phyloP scores from a whole-genome alignment of 495 filamentous ascomycete species.

The Parathielavia hyrcaniae region DNA sequence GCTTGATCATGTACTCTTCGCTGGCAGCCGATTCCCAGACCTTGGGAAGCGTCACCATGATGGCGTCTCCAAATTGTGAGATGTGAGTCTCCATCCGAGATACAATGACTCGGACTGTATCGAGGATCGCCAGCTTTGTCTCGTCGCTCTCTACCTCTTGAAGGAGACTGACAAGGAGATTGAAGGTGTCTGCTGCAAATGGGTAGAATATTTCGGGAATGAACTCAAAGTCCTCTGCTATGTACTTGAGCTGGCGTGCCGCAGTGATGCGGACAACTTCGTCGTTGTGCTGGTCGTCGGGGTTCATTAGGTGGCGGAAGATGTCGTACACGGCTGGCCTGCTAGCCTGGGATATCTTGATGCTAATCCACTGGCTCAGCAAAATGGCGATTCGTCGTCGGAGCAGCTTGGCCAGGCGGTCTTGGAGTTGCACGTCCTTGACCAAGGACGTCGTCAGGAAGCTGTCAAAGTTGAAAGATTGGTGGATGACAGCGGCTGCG shows the following conservation, averaged over 20 bases:
- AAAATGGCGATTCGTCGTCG: constrained; percentile 81
- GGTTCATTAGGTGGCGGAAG: constrained; percentile 79
- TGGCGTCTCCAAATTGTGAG: constrained; percentile 66
- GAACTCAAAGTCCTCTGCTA: constrained; percentile 84
- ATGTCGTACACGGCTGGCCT: constrained; percentile 76
- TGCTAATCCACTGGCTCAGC: constrained; percentile 79
- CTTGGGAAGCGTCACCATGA: constrained; percentile 71
- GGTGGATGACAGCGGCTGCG: constrained; percentile 65
- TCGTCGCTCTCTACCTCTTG: constrained; percentile 77
- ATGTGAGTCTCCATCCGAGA: constrained; percentile 71
- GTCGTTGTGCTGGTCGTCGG: constrained; percentile 73
- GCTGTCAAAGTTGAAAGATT: constrained; percentile 67
- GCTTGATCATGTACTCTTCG: constrained; percentile 79
- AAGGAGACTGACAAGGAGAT: constrained; percentile 64
- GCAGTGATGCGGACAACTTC: constrained; percentile 87
- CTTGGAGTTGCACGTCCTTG: constrained; percentile 68
- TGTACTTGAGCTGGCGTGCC: constrained; percentile 69
- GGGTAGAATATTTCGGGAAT: constrained; percentile 60
- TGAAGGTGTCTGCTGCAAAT: constrained; percentile 63
- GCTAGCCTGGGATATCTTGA: constrained; percentile 59
- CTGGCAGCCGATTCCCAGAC: constrained; percentile 78
- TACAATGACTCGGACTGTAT: constrained; percentile 75
- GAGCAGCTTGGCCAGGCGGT: constrained; percentile 76
- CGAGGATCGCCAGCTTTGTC: constrained; percentile 77
- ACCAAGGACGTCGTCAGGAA: constrained; percentile 70